These are phyloP conservation scores for Nemania abortiva DNA, from an alignment of 2,329 filamentous ascomycete genomes.

Conservation along the genomic window DNA sequence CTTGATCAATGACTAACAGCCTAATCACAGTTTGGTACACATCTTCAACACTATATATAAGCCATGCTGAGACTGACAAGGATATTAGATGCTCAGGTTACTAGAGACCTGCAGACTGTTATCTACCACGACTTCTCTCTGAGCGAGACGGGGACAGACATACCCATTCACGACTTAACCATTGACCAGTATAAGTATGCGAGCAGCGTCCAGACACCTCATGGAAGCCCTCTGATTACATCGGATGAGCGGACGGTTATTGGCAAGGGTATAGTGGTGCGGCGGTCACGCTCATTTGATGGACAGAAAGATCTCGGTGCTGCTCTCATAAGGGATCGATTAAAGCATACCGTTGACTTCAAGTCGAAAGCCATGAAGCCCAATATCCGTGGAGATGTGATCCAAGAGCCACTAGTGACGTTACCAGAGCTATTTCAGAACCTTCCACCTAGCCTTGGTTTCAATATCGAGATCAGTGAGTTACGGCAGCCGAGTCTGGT, in stretches of 20 bases:
- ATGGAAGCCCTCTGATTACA: conserved; percentile 17
- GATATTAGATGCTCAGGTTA: conserved; percentile 17
- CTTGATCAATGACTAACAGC: neutral
- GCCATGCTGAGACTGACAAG: neutral
- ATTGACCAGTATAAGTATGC: conserved; percentile 25
- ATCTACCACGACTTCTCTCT: conserved; percentile 25
- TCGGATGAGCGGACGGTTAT: conserved; percentile 9
- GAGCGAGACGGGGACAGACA: conserved; percentile 24
- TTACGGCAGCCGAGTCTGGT: neutral
- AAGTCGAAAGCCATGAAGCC: conserved; percentile 55
- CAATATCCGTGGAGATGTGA: conserved; percentile 54
- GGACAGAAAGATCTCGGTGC: conserved; percentile 32
- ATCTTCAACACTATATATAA: neutral
- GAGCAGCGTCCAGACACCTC: conserved; percentile 19
- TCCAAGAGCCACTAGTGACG: conserved; percentile 55
- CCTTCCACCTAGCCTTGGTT: conserved; percentile 51
- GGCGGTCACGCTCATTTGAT: conserved; percentile 15
- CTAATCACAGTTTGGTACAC: conserved; percentile 13
- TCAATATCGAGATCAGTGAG: conserved; percentile 28
- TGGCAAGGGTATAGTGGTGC: neutral
- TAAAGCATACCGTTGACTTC: conserved; percentile 57
- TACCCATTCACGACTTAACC: conserved; percentile 27
- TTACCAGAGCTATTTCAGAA: conserved; percentile 54
- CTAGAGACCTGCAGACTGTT: conserved; percentile 19
- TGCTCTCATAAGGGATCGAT: conserved; percentile 47